These are phyloP conservation scores for Hypholoma fasciculare DNA, from an alignment of 768 basidiomycete genomes.

Conservation along the genomic window DNA sequence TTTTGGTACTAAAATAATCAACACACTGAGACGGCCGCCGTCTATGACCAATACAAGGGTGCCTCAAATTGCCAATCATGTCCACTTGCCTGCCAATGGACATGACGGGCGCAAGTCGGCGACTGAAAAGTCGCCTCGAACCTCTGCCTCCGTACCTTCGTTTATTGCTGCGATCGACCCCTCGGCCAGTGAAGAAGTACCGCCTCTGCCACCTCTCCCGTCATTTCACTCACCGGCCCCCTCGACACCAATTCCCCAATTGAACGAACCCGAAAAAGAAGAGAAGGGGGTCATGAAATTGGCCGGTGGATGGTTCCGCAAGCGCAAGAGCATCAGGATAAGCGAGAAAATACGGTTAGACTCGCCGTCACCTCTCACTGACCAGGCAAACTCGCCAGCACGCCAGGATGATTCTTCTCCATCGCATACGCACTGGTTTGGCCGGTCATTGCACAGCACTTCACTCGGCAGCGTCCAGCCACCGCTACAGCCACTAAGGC, in stretches of 20 bases:
- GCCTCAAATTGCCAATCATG: neutral
- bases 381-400: conserved; percentile 22
- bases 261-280: conserved; percentile 36
- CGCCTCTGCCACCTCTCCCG: conserved; percentile 27
- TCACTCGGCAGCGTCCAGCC: conserved; percentile 9
- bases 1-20: conserved; percentile 27
- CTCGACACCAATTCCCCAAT: conserved; percentile 13
- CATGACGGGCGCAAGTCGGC: conserved; percentile 26
- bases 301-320: conserved; percentile 49
- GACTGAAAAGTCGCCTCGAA: conserved; percentile 28
- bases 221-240: conserved; percentile 11
- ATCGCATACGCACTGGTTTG: conserved; percentile 22
- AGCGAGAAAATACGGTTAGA: conserved; percentile 29
- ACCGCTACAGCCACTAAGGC: conserved; percentile 16
- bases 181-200: conserved; percentile 15
- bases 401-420: conserved; percentile 13
- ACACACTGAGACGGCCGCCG: conserved; percentile 32
- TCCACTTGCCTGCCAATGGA: conserved; percentile 10
- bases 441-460: conserved; percentile 4
- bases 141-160: conserved; percentile 28
- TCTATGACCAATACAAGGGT: conserved; percentile 28
- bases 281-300: conserved; percentile 37
- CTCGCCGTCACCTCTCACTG: conserved; percentile 10
- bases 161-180: conserved; percentile 18
- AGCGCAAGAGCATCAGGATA: conserved; percentile 48